Evolutionary conservation across 2,329 filamentous ascomycete species (phyloP).

Genomic region (Myriosclerotinia scirpicola): DNA sequence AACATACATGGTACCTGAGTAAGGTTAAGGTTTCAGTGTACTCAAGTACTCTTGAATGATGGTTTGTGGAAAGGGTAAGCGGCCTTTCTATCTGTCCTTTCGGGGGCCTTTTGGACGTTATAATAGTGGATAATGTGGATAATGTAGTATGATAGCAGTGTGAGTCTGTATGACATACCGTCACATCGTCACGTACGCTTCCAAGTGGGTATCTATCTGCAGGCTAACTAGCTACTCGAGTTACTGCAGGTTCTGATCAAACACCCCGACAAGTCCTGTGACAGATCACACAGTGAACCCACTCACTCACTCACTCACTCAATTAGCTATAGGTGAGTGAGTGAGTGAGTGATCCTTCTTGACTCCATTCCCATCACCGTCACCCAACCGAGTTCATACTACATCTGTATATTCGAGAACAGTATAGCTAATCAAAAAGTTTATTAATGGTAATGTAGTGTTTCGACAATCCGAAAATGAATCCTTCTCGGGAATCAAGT

Average conservation of each 20-base stretch:
- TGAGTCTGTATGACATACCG: background rate
- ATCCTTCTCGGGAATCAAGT: conserved; percentile 15
- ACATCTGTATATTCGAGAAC: background rate
- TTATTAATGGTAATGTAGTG: conserved; percentile 10
- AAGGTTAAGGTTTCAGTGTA: background rate
- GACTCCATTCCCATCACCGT: background rate
- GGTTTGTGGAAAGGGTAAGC: background rate
- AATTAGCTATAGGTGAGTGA: too few species aligned
- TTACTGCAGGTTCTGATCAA: background rate
- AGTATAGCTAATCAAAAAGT: background rate
- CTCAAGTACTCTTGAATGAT: background rate
- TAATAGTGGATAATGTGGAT: background rate
- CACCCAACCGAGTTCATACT: background rate
- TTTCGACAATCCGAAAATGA: conserved; percentile 15
- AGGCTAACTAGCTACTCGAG: background rate
- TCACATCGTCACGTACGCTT: background rate
- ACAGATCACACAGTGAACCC: conserved; percentile 9
- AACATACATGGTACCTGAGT: background rate
- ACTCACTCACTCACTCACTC: background rate
- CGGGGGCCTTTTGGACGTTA: background rate
- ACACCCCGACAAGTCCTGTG: conserved; percentile 3
- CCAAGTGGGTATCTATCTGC: conserved; percentile 6
- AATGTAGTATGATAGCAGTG: background rate
- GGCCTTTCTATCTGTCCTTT: background rate
- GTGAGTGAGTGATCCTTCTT: background rate